Percentiles rank a stretch among this genome's conserved stretches.
phyloP scores from a whole-genome alignment of 306 rosid genomes.

The Inga leiocalycina region DNA sequence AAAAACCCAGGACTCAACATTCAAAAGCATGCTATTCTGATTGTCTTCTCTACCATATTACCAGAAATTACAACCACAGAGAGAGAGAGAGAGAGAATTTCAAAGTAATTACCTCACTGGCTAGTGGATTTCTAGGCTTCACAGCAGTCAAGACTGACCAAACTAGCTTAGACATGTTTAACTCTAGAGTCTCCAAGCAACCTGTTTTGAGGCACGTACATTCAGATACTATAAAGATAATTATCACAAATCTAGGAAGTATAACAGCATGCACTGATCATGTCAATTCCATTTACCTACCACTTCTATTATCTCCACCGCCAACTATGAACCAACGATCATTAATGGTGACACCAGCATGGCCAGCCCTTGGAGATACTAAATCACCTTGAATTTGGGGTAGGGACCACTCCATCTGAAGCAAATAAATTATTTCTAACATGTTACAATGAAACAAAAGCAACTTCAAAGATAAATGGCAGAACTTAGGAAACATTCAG shows the following conservation, averaged over 20 bases:
- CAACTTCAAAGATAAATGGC: constrained; percentile 13
- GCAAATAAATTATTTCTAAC: constrained; percentile 33
- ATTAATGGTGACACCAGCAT: constrained; percentile 77
- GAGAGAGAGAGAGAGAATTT: neutral
- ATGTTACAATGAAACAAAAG: constrained; percentile 20
- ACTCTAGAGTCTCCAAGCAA: constrained; percentile 82
- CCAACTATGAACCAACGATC: constrained; percentile 93
- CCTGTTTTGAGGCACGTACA: constrained; percentile 53
- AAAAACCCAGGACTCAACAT: constrained; percentile 16
- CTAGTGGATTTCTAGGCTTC: constrained; percentile 87
- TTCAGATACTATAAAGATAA: constrained; percentile 23
- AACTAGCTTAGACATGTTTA: constrained; percentile 88
- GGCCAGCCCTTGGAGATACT: constrained; percentile 92
- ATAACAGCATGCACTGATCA: constrained; percentile 17
- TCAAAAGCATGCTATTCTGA: constrained; percentile 10
- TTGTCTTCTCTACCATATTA: constrained; percentile 20
- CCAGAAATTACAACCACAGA: constrained; percentile 11
- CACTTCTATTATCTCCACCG: constrained; percentile 93
- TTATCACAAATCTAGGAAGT: neutral
- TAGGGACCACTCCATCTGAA: constrained; percentile 97
- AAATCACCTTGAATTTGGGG: constrained; percentile 86
- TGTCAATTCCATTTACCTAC: constrained; percentile 42
- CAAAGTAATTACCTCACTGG: constrained; percentile 84
- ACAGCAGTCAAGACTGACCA: constrained; percentile 82
- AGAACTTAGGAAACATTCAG: constrained; percentile 29